phyloP scores from a whole-genome alignment of 768 basidiomycete genomes.

The Russula foetens region DNA sequence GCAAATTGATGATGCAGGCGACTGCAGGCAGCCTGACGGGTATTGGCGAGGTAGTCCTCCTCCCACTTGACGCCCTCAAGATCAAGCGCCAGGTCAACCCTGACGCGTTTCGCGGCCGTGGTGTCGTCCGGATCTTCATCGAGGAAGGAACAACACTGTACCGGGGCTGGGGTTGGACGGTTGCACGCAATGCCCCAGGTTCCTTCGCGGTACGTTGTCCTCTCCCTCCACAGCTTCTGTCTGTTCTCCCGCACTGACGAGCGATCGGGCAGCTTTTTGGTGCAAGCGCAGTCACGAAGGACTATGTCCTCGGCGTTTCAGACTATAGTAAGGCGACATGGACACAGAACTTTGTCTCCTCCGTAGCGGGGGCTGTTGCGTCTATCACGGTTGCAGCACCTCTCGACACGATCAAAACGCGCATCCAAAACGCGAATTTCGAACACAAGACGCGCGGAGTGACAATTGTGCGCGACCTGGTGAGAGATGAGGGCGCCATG shows the following conservation, averaged over 20 bases:
- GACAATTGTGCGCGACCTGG: conserved; percentile 74
- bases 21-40: conserved; percentile 73
- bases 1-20: conserved; percentile 94
- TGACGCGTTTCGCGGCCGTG: conserved; percentile 94
- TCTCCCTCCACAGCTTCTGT: neutral
- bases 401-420: conserved; percentile 92
- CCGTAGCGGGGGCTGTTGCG: conserved; percentile 87
- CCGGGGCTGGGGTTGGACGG: conserved; percentile 98
- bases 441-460: conserved; percentile 74
- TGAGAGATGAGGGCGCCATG: conserved; percentile 73
- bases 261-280: conserved; percentile 71
- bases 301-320: conserved; percentile 78
- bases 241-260: neutral
- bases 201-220: conserved; percentile 71
- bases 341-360: conserved; percentile 95
- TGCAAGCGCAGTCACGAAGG: conserved; percentile 90
- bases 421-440: conserved; percentile 98
- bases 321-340: conserved; percentile 96
- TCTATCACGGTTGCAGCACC: conserved; percentile 96
- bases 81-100: conserved; percentile 99
- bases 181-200: conserved; percentile 95
- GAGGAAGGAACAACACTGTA: conserved; percentile 92
- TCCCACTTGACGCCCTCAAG: conserved; percentile 94
- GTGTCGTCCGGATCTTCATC: conserved; percentile 77
- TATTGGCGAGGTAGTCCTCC: conserved; percentile 96